Evolutionary conservation across 495 filamentous ascomycete genomes (phyloP).

Genomic region (Neurospora pannonica): DNA sequence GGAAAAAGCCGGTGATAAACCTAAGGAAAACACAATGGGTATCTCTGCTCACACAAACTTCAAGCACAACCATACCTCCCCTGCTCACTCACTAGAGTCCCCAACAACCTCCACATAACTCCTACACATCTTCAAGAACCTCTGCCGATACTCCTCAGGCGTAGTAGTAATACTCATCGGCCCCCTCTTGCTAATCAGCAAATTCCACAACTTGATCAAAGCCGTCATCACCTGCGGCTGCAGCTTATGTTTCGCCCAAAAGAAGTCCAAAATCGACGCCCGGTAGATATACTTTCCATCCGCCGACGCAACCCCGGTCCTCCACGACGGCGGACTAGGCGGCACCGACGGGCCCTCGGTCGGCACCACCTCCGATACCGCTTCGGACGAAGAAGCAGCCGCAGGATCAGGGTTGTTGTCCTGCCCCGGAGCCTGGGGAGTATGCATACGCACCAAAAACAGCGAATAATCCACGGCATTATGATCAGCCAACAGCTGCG

Average conservation of each 20-base stretch:
- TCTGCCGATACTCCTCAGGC: slow-evolving; percentile 52
- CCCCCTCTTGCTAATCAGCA: slow-evolving; percentile 42
- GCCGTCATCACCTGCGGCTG: slow-evolving; percentile 53
- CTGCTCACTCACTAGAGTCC: neutral
- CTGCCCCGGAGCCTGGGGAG: slow-evolving; percentile 5
- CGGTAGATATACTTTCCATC: slow-evolving; percentile 57
- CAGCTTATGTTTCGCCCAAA: slow-evolving; percentile 60
- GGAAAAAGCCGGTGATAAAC: neutral
- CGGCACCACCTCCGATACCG: slow-evolving; percentile 9
- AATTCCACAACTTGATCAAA: slow-evolving; percentile 51
- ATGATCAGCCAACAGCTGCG: slow-evolving; percentile 44
- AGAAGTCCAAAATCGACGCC: slow-evolving; percentile 56
- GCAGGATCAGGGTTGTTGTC: neutral
- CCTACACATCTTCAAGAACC: slow-evolving; percentile 54
- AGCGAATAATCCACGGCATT: slow-evolving; percentile 65
- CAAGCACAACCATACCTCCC: neutral
- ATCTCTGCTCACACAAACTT: neutral
- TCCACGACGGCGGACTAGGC: slow-evolving; percentile 38
- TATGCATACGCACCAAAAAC: slow-evolving; percentile 49
- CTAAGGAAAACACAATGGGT: neutral
- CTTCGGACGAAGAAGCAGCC: slow-evolving; percentile 13
- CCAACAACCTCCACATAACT: slow-evolving; percentile 43
- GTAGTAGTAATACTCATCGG: slow-evolving; percentile 65
- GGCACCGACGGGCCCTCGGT: slow-evolving; percentile 20
- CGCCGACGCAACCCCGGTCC: slow-evolving; percentile 44